Evolutionary conservation across 2,329 filamentous ascomycete genomes (phyloP).

Genomic region (Colletotrichum neosansevieriae): DNA sequence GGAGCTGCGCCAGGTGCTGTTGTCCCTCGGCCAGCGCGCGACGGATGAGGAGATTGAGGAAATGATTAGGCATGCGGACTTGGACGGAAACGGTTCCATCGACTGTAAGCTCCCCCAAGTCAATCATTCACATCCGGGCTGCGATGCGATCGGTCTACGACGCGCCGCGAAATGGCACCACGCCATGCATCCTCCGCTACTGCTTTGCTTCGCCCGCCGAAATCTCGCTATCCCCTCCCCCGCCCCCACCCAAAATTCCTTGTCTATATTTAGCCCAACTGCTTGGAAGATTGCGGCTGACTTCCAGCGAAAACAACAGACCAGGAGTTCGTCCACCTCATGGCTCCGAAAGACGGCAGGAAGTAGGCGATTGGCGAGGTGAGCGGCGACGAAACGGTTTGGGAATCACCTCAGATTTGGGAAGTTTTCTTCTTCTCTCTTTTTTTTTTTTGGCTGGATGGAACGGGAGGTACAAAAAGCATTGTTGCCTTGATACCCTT

Average conservation of each 20-base stretch:
- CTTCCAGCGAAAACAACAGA: slow-evolving; percentile 28
- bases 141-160: not conserved
- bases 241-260: slow-evolving; percentile 27
- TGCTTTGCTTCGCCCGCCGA: slow-evolving; percentile 4
- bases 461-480: slow-evolving; percentile 22
- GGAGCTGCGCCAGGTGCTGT: slow-evolving; percentile 41
- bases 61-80: slow-evolving; percentile 41
- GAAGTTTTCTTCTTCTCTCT: not conserved
- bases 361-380: slow-evolving; percentile 6
- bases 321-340: slow-evolving; percentile 42
- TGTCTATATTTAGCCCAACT: slow-evolving; percentile 3
- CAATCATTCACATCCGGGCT: too few relatives aligned
- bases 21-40: slow-evolving; percentile 41
- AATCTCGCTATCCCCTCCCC: slow-evolving; percentile 26
- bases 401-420: not conserved
- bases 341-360: slow-evolving; percentile 39
- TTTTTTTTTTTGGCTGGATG: not conserved
- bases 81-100: slow-evolving; percentile 42
- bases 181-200: slow-evolving; percentile 12
- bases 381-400: not conserved
- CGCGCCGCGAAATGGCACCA: not conserved
- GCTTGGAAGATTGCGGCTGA: slow-evolving; percentile 33
- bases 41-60: slow-evolving; percentile 43
- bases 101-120: slow-evolving; percentile 34
- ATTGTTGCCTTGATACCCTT: slow-evolving; percentile 39